These are phyloP conservation scores for Leersia perrieri DNA, from an alignment of 176 grass and related monocot species.

Conservation along the genomic window DNA sequence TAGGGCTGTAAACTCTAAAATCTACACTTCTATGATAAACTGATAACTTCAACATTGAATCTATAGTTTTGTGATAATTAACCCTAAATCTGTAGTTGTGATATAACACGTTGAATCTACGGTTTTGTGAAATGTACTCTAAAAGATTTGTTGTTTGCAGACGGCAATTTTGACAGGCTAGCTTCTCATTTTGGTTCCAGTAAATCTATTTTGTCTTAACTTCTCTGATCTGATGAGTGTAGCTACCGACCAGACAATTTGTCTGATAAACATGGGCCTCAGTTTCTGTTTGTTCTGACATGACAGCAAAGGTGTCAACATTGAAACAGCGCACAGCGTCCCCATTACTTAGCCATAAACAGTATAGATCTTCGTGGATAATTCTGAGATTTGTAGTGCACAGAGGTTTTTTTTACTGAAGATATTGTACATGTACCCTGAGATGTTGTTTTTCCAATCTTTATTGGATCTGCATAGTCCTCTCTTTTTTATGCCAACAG, in stretches of 20 bases:
- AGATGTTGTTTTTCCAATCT: slow-evolving; percentile 20
- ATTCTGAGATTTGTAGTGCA: slow-evolving; percentile 24
- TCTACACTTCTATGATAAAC: too few relatives aligned
- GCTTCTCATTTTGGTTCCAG: neutral
- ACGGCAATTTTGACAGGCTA: neutral
- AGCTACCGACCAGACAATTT: neutral
- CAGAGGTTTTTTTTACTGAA: slow-evolving; percentile 20
- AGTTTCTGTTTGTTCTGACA: slow-evolving; percentile 14
- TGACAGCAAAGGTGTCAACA: neutral
- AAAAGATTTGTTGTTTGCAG: neutral
- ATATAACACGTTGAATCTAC: too few relatives aligned
- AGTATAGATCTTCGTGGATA: neutral
- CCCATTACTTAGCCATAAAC: neutral
- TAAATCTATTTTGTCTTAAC: neutral
- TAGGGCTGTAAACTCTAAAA: too few relatives aligned
- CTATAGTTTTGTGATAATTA: too few relatives aligned
- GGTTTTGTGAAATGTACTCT: too few relatives aligned
- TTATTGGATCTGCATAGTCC: neutral
- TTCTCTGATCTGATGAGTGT: neutral
- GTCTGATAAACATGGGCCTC: neutral
- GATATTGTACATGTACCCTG: neutral
- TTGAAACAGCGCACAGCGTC: slow-evolving; percentile 1
- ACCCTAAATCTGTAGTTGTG: too few relatives aligned
- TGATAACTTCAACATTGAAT: too few relatives aligned
- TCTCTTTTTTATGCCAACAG: neutral